Evolutionary conservation across 1,284 basidiomycete species (phyloP), one percentile per base, ranked within the genome.

Genomic region (Boletus sp.): DNA sequence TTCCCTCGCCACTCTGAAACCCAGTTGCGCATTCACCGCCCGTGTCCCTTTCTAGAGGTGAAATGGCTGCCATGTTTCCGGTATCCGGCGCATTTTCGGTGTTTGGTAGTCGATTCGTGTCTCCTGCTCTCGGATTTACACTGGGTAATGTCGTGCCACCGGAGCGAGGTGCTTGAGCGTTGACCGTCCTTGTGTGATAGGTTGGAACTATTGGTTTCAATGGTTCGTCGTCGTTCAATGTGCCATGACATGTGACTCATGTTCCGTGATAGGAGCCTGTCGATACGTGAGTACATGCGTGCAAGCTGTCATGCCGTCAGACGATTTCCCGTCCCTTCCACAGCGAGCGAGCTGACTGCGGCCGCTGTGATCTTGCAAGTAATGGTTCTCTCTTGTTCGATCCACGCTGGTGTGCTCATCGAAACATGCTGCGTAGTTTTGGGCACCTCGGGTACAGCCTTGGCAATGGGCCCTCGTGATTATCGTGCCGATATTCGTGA

Each of bases 191-290:
- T 1, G 40, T 2, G 19, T 40, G 23, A 50, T 48, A 83, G 82
- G 79, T 0, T 79, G 82, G 81, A 83, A 80, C 68, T 82, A 84
- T 63, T 84, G 81, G 79, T 68, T 83, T n/a, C 81, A 82, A 67
- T 83, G 83, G 80, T 82, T 21, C 55, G 73, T 67, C 8, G 37
- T 44, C n/a, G 57, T 48, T 38, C 21, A 11, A 11, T 58, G 7
- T 9, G 8, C 13, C 16, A 28, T 49, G 16, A 19, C 23, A 21
- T 31, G 27, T 17, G 40, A 30, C 52, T 65, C 47, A 64, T 58
- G 53, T 46, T 37, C 17, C 43, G n/a, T 44, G 14, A 10, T 43
- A 79, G 78, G 78, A 75, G 72, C 44, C 60, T 79, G 47, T 74
- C 79, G 5, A 79, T 79, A 62, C 77, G 79, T 79, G 65, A 67